Conservation (phyloP, 805 yeast species). For the Yamadazyma scolyti region DNA sequence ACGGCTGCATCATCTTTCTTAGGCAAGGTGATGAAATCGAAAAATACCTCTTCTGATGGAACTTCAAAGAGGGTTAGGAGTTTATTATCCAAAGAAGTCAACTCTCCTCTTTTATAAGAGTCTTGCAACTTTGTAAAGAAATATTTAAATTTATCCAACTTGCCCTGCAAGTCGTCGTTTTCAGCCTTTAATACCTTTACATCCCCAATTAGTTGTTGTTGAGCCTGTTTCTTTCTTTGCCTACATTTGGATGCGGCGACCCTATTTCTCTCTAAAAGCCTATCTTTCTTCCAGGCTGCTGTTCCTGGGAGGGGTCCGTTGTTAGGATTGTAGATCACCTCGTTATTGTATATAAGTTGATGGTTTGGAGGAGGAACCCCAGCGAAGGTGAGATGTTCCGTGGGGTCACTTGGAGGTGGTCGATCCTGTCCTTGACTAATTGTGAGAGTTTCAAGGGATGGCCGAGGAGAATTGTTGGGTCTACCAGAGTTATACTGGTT, state of each 20-base stretch:
- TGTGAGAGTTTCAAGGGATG: conserved; percentile 1
- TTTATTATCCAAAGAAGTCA: too few species aligned
- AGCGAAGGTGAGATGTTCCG: conserved; percentile 19
- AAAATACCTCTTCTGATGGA: too few species aligned
- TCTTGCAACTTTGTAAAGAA: conserved; percentile 9
- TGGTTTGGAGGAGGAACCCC: conserved; percentile 49
- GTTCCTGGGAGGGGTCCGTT: conserved; percentile 60
- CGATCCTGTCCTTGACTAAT: conserved; percentile 1
- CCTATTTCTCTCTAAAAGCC: conserved; percentile 58
- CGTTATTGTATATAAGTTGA: conserved; percentile 51
- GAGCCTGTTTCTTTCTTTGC: conserved; percentile 66
- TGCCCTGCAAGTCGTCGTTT: conserved; percentile 6
- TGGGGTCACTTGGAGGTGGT: not conserved
- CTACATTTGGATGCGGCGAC: conserved; percentile 70
- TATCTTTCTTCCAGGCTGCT: conserved; percentile 64
- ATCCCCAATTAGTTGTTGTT: conserved; percentile 60
- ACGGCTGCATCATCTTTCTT: too few species aligned
- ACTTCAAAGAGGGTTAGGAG: too few species aligned
- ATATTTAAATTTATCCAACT: conserved; percentile 9
- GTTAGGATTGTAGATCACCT: conserved; percentile 51
- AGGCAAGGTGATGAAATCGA: too few species aligned
- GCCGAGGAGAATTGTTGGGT: too few species aligned
- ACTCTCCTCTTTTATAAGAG: too few species aligned
- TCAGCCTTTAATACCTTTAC: conserved; percentile 47
- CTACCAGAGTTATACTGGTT: too few species aligned